phyloP scores from a whole-genome alignment of 768 basidiomycete species.

The Pilatotrama ljubarskyi region DNA sequence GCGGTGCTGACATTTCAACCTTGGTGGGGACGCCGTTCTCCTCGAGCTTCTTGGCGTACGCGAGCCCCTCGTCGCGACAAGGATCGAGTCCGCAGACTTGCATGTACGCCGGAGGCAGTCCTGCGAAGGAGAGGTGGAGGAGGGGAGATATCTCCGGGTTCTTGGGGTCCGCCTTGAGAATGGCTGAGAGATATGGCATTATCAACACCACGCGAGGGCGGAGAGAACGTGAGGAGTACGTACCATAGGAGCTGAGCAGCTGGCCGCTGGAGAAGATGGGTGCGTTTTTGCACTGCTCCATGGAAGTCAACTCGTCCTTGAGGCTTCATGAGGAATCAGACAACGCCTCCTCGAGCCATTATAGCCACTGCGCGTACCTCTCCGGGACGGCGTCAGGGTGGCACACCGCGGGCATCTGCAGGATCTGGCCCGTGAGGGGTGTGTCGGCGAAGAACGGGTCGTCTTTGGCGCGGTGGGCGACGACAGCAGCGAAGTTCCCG shows the following conservation, averaged over 20 bases:
- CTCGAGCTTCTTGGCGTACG: constrained; percentile 27
- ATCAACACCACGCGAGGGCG: background rate
- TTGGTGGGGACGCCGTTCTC: constrained; percentile 26
- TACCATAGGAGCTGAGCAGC: background rate
- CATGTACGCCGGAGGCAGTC: constrained; percentile 25
- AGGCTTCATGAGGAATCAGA: constrained; percentile 9
- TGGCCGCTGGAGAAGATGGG: constrained; percentile 10
- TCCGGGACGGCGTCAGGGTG: constrained; percentile 22
- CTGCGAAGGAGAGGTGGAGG: constrained; percentile 19
- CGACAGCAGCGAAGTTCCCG: constrained; percentile 21
- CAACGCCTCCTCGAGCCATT: no score
- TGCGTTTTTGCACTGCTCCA: constrained; percentile 26
- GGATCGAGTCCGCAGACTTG: constrained; percentile 30
- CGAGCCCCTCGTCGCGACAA: constrained; percentile 30
- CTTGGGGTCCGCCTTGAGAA: background rate
- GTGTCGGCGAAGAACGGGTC: constrained; percentile 22
- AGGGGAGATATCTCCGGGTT: constrained; percentile 22
- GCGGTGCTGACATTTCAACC: constrained; percentile 24
- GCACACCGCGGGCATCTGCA: constrained; percentile 24
- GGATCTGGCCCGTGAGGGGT: constrained; percentile 27
- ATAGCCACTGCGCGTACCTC: constrained; percentile 2
- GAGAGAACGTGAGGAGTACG: background rate
- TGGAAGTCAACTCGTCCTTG: constrained; percentile 23
- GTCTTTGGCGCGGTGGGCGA: constrained; percentile 24
- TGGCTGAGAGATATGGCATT: background rate